These are phyloP conservation scores for Naganishia albida DNA, from an alignment of 1,284 basidiomycete species.

Conservation along the genomic window DNA sequence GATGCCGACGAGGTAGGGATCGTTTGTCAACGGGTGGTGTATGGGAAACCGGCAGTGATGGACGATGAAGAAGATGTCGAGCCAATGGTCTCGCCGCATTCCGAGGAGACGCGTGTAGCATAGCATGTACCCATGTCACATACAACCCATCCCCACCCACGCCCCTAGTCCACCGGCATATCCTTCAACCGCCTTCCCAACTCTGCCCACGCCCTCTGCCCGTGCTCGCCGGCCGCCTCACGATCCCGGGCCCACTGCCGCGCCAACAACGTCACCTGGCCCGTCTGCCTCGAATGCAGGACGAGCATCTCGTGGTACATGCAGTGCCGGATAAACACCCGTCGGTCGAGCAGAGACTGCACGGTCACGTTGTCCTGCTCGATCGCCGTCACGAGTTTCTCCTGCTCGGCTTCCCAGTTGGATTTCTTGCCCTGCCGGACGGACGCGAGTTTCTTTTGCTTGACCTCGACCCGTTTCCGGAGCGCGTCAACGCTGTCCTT, in stretches of 20 bases:
- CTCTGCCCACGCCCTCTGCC: slow-evolving; percentile 70
- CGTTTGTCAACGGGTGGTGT: slow-evolving; percentile 23
- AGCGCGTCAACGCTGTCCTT: slow-evolving; percentile 81
- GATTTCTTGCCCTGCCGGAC: slow-evolving; percentile 69
- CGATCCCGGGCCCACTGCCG: slow-evolving; percentile 73
- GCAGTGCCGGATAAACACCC: slow-evolving; percentile 81
- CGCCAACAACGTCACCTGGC: slow-evolving; percentile 70
- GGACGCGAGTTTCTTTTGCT: slow-evolving; percentile 71
- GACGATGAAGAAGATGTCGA: slow-evolving; percentile 12
- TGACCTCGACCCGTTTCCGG: slow-evolving; percentile 76
- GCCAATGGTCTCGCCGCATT: slow-evolving; percentile 12
- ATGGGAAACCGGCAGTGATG: slow-evolving; percentile 13
- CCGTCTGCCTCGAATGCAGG: slow-evolving; percentile 81
- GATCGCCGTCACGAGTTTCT: slow-evolving; percentile 60
- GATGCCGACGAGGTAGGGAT: slow-evolving; percentile 9
- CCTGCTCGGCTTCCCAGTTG: slow-evolving; percentile 78
- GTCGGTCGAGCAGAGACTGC: slow-evolving; percentile 65
- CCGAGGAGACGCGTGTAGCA: slow-evolving; percentile 8
- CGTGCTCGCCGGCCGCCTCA: slow-evolving; percentile 63
- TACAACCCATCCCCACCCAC: not conserved
- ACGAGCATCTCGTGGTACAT: slow-evolving; percentile 92
- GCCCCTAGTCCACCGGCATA: slow-evolving; percentile 74
- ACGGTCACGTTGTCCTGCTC: slow-evolving; percentile 58
- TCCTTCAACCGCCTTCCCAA: slow-evolving; percentile 67
- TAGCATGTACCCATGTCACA: no score